Percentiles rank a stretch among this genome's conserved stretches.
phyloP scores from a whole-genome alignment of 2,329 filamentous ascomycete genomes.

The Nothopassalora personata region DNA sequence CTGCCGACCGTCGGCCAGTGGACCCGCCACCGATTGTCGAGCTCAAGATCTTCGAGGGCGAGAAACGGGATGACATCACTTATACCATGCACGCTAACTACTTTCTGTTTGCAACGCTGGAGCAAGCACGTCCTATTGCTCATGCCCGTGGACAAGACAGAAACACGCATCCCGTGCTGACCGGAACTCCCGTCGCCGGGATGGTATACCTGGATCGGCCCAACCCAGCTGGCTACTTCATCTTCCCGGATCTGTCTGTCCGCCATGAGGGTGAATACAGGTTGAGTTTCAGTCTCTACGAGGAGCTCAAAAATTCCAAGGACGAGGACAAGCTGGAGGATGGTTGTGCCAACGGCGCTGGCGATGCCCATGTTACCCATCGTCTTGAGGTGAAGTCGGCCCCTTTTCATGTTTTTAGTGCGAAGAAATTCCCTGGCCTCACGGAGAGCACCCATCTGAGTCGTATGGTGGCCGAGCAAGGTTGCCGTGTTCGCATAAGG shows the following conservation, averaged over 20 bases:
- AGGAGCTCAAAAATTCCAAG: conserved; percentile 80
- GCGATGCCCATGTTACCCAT: conserved; percentile 65
- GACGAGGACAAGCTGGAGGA: conserved; percentile 60
- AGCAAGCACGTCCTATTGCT: conserved; percentile 76
- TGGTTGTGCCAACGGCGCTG: conserved; percentile 36
- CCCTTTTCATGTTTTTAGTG: conserved; percentile 85
- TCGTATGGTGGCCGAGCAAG: conserved; percentile 89
- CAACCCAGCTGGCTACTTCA: conserved; percentile 76
- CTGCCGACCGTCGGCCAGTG: conserved; percentile 83
- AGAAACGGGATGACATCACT: conserved; percentile 56
- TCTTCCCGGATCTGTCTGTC: conserved; percentile 94
- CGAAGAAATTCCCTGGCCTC: conserved; percentile 96
- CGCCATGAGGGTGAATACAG: conserved; percentile 90
- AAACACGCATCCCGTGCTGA: conserved; percentile 74
- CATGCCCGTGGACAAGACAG: conserved; percentile 67
- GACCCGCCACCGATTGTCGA: conserved; percentile 93
- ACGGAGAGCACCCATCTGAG: conserved; percentile 84
- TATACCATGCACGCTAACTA: conserved; percentile 95
- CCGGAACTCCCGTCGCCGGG: conserved; percentile 88
- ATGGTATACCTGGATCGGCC: conserved; percentile 95
- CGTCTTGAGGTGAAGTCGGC: conserved; percentile 84
- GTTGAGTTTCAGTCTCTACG: conserved; percentile 88
- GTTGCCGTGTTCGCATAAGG: conserved; percentile 90
- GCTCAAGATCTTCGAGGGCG: conserved; percentile 74
- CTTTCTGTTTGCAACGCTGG: conserved; percentile 90